Evolutionary conservation across 106 monocot species (phyloP), one percentile per base, ranked within the genome.

Genomic region (Dioscorea alata): DNA sequence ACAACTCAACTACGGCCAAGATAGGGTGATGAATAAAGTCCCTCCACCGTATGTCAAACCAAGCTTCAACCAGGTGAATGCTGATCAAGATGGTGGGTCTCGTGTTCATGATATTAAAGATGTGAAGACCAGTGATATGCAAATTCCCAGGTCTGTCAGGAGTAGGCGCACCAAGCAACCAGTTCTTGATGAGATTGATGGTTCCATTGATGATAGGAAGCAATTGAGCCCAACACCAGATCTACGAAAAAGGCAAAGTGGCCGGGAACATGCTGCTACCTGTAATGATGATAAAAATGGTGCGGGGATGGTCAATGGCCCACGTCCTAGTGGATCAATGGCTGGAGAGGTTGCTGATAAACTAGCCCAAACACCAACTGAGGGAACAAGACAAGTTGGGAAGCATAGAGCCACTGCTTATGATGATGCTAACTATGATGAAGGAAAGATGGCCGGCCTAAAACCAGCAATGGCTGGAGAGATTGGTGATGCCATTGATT

Each of bases 11-110:
- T 62, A 22, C 12, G 51, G 16, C 35, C 61, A 74, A 64, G 70
- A 67, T 14, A 73, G 71, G 33, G 61, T 58, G 17, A n/a, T 60
- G 15, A 71, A 71, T 42, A 31, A 42, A 42, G 42, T 74, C 71
- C 42, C 63, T 16, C 85, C 85, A 34, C 85, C 89, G 28, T 89
- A 89, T 74, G 60, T 77, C 23, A 82, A 80, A 62, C 69, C 82
- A 48, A 59, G 67, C 2, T 32, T 42, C 18, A 68, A 35, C 34
- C 62, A 24, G 22, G 42, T 42, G 42, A 42, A 42, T 42, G 42
- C 42, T 3, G 42, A 42, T 42, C 42, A 42, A 42, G 42, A 42
- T 5, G 42, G 42, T 42, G 42, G 42, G 42, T 6, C 1, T 42
- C 42, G 0, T 42, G 1, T 5, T 42, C 9, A 10, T 42, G 42